Evolutionary conservation across 768 basidiomycete species (phyloP).

Genomic region (Kwoniella botswanensis): DNA sequence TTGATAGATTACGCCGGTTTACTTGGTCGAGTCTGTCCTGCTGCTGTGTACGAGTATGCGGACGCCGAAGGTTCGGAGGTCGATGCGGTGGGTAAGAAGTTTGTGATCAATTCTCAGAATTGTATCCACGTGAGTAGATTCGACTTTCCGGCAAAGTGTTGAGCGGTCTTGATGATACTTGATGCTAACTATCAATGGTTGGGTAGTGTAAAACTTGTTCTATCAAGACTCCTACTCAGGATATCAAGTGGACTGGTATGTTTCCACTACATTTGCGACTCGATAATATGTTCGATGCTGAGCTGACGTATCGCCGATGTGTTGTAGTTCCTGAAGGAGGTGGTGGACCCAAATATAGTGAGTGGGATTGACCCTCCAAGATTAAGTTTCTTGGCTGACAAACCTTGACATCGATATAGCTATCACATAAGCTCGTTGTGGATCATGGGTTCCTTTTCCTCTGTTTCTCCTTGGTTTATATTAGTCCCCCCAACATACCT

Average conservation of each 20-base stretch:
- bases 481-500: too few species aligned
- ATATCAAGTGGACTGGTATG: constrained; percentile 78
- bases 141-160: too few species aligned
- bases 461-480: too few species aligned
- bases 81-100: constrained; percentile 78
- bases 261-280: not conserved
- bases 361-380: constrained; percentile 42
- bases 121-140: constrained; percentile 54
- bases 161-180: too few species aligned
- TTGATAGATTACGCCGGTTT: constrained; percentile 77
- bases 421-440: constrained; percentile 27
- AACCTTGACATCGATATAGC: constrained; percentile 2
- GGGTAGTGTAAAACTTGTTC: constrained; percentile 90
- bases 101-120: constrained; percentile 91
- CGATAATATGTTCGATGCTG: not conserved
- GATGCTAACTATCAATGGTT: too few species aligned
- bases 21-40: constrained; percentile 88
- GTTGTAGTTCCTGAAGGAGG: constrained; percentile 88
- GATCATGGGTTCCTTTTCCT: not conserved
- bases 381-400: not conserved
- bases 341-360: constrained; percentile 95
- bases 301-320: constrained; percentile 2
- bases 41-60: constrained; percentile 96
- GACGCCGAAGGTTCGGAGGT: constrained; percentile 66
- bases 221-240: constrained; percentile 91